phyloP scores from a whole-genome alignment of 2,329 filamentous ascomycete genomes.

The Alternaria longipes region DNA sequence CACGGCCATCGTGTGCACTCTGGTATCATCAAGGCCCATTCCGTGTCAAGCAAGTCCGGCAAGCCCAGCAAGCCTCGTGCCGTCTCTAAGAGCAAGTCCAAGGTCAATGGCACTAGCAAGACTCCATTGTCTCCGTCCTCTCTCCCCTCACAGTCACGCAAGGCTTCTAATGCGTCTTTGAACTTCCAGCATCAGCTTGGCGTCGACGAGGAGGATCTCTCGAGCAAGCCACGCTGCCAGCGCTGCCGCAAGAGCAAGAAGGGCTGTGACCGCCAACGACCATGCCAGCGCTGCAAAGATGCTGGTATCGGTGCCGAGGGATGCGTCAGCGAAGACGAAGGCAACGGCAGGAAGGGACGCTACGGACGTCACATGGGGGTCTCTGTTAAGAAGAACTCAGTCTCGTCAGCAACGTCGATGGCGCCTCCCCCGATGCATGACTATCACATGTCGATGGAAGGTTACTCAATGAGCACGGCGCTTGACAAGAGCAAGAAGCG shows the following conservation, averaged over 20 bases:
- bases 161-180: slow-evolving; percentile 76
- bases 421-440: slow-evolving; percentile 48
- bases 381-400: slow-evolving; percentile 65
- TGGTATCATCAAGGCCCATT: slow-evolving; percentile 47
- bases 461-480: slow-evolving; percentile 28
- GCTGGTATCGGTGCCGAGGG: slow-evolving; percentile 92
- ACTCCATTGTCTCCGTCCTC: slow-evolving; percentile 66
- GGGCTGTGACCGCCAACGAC: slow-evolving; percentile 94
- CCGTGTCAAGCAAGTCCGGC: slow-evolving; percentile 50
- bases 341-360: slow-evolving; percentile 93
- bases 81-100: slow-evolving; percentile 63
- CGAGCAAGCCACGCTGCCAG: slow-evolving; percentile 95
- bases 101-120: slow-evolving; percentile 52
- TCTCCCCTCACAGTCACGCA: slow-evolving; percentile 74
- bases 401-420: slow-evolving; percentile 41
- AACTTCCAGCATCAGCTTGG: slow-evolving; percentile 70
- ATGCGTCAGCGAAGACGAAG: slow-evolving; percentile 97
- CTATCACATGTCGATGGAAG: slow-evolving; percentile 35
- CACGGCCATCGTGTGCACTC: slow-evolving; percentile 56
- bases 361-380: slow-evolving; percentile 79
- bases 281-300: slow-evolving; percentile 94
- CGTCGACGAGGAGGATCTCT: slow-evolving; percentile 86
- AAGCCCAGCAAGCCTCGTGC: slow-evolving; percentile 53
- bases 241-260: slow-evolving; percentile 99
- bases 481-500: slow-evolving; percentile 73